phyloP scores from a whole-genome alignment of 2,329 filamentous ascomycete species.

The Exophiala calicioides region DNA sequence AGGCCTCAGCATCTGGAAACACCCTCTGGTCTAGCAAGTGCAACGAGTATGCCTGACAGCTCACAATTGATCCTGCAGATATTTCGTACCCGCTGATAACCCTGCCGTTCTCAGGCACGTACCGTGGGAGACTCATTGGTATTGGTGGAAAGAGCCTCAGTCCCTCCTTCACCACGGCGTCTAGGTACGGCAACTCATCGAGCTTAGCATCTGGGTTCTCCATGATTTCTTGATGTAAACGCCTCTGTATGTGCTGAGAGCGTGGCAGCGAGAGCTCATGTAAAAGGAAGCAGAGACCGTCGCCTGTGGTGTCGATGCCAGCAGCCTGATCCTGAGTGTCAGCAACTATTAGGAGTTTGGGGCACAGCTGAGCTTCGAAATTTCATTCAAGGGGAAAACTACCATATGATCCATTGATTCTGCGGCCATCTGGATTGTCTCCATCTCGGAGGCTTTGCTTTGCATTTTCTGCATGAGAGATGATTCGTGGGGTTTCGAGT shows the following conservation, averaged over 20 bases:
- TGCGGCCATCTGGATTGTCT: slow-evolving; percentile 42
- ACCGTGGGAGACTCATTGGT: slow-evolving; percentile 31
- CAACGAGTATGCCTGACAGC: slow-evolving; percentile 33
- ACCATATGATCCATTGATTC: slow-evolving; percentile 73
- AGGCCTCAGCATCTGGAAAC: slow-evolving; percentile 28
- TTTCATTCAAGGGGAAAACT: too few relatives aligned
- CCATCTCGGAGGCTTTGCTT: slow-evolving; percentile 11
- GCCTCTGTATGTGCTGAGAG: slow-evolving; percentile 54
- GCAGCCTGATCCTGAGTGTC: slow-evolving; percentile 51
- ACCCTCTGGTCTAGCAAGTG: slow-evolving; percentile 28
- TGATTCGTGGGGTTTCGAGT: slow-evolving; percentile 42
- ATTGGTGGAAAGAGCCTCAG: slow-evolving; percentile 50
- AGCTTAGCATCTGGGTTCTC: slow-evolving; percentile 37
- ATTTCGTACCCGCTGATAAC: slow-evolving; percentile 37
- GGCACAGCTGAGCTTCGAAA: too few relatives aligned
- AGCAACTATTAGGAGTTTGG: too few relatives aligned
- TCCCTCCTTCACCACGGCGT: slow-evolving; percentile 51
- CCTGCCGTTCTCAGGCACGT: slow-evolving; percentile 42
- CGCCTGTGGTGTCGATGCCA: slow-evolving; percentile 71
- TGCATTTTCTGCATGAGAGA: slow-evolving; percentile 52
- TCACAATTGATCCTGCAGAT: slow-evolving; percentile 35
- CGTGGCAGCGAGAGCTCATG: slow-evolving; percentile 64
- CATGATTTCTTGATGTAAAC: slow-evolving; percentile 56
- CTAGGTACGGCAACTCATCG: slow-evolving; percentile 43
- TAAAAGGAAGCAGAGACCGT: slow-evolving; percentile 70